A percentile compares a stretch with the other conserved stretches of the same genome.
These are phyloP conservation scores for Orobanche coerulescens DNA, from an alignment of 257 asterid species.

Conservation along the genomic window DNA sequence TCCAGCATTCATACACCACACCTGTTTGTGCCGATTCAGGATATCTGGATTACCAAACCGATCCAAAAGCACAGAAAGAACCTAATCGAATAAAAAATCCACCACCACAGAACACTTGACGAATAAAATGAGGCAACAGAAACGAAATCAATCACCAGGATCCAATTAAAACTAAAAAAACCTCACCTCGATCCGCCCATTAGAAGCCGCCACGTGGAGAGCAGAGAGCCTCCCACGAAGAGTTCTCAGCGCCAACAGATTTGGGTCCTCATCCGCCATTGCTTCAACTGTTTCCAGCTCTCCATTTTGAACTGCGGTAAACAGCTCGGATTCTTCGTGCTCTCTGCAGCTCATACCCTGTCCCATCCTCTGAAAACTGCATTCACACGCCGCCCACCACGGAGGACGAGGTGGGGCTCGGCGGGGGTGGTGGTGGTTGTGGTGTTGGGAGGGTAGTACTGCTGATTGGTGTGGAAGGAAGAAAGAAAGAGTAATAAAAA, in stretches of 20 bases:
- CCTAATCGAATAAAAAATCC: slow-evolving; percentile 32
- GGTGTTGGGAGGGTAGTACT: slow-evolving; percentile 18
- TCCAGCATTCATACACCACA: slow-evolving; percentile 18
- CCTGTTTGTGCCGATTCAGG: slow-evolving; percentile 77
- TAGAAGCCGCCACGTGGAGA: slow-evolving; percentile 65
- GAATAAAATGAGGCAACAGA: not conserved
- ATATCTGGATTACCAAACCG: slow-evolving; percentile 58
- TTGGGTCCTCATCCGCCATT: slow-evolving; percentile 47
- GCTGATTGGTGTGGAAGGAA: slow-evolving; percentile 22
- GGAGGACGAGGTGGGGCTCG: slow-evolving; percentile 32
- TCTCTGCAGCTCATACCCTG: slow-evolving; percentile 57
- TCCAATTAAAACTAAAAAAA: not conserved
- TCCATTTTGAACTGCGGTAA: slow-evolving; percentile 61
- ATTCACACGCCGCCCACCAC: slow-evolving; percentile 60
- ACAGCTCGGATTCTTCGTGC: slow-evolving; percentile 36
- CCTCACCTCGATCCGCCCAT: slow-evolving; percentile 64
- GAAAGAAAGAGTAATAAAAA: slow-evolving; percentile 1
- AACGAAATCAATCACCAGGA: not conserved
- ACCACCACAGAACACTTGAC: not conserved
- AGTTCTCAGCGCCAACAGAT: slow-evolving; percentile 31
- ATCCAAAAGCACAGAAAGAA: slow-evolving; percentile 64
- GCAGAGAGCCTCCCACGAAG: slow-evolving; percentile 45
- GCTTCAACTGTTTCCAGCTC: slow-evolving; percentile 50
- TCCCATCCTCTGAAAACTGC: slow-evolving; percentile 38
- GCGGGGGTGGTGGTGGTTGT: slow-evolving; percentile 29